Evolutionary conservation across 2,329 filamentous ascomycete species (phyloP), one percentile per base, ranked within the genome.

Genomic region (Arthrobotrys sphaeroides): DNA sequence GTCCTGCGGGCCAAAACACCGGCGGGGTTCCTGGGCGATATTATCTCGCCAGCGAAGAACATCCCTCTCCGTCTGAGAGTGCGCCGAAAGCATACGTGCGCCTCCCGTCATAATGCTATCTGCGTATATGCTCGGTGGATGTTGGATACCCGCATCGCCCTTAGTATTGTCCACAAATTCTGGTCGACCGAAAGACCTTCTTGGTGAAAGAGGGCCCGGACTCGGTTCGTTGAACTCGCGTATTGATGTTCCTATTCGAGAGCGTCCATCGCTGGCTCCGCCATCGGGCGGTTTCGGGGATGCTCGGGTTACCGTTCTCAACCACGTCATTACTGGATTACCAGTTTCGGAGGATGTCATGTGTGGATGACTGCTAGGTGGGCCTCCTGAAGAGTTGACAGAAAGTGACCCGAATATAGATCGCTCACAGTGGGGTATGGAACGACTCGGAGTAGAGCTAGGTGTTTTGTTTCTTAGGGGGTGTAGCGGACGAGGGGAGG

Each of bases 251-350:
- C 40, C 33, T 16, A 10, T 6, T 4, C 47, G 38, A 12, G 60
- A 28, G 4, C n/a, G 10, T 12, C 10, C 18, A 4, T 65, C 26
- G 12, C 28, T 13, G 22, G 40, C 13, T 22, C 20, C 20, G 16
- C 13, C 22, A 2, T 67, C 45, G 7, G 5, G 36, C 5, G 10
- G 3, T 18, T 31, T 13, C 31, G 16, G n/a, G n/a, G 33, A 36
- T 53, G 24, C 64, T 53, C 57, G 45, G 22, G 49, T 9, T 6
- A 18, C 60, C n/a, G n/a, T 47, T 18, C 12, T 42, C 6, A 75
- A 40, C 72, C 72, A 75, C 5, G 38, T 47, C 18, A 69, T 12
- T 9, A 75, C 20, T 9, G 38, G 57, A 36, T 75, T 45, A n/a
- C 16, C 20, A 5, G 6, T 51, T 40, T 68, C 55, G n/a, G 36